Evolutionary conservation across 2,329 filamentous ascomycete species (phyloP).

Genomic region (Cladorrhinum sp.): DNA sequence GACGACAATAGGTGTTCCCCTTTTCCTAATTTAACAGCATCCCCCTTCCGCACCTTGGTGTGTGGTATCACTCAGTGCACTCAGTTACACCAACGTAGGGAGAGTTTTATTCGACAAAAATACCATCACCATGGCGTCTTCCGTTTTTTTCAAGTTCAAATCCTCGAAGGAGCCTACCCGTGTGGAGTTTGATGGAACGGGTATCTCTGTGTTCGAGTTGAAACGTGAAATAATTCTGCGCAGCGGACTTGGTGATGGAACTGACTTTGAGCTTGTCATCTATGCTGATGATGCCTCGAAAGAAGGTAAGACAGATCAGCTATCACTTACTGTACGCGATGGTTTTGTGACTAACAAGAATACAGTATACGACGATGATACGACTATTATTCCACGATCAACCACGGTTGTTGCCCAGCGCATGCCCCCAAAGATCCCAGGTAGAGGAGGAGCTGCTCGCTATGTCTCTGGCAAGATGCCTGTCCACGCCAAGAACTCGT

Average conservation of each 20-base stretch:
- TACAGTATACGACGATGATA: conserved; percentile 94
- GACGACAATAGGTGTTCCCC: neutral
- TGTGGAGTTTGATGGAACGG: conserved; percentile 95
- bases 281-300: conserved; percentile 81
- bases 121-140: conserved; percentile 74
- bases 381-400: conserved; percentile 91
- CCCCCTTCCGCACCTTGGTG: conserved; percentile 12
- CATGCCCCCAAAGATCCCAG: conserved; percentile 77
- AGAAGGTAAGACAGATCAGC: conserved; percentile 65
- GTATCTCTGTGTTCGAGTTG: conserved; percentile 96
- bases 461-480: conserved; percentile 98
- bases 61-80: conserved; percentile 14
- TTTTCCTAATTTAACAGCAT: conserved; percentile 24
- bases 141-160: conserved; percentile 99
- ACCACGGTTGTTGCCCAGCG: conserved; percentile 89
- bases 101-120: conserved; percentile 5
- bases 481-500: conserved; percentile 76
- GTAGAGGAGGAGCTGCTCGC: conserved; percentile 84
- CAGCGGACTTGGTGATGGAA: conserved; percentile 89
- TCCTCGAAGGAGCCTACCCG: conserved; percentile 93
- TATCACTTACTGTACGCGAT: neutral
- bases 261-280: conserved; percentile 93
- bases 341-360: conserved; percentile 30
- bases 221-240: conserved; percentile 98
- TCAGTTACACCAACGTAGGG: conserved; percentile 15